phyloP scores from a whole-genome alignment of 1,284 basidiomycete genomes.

The Sparassis latifolia region DNA sequence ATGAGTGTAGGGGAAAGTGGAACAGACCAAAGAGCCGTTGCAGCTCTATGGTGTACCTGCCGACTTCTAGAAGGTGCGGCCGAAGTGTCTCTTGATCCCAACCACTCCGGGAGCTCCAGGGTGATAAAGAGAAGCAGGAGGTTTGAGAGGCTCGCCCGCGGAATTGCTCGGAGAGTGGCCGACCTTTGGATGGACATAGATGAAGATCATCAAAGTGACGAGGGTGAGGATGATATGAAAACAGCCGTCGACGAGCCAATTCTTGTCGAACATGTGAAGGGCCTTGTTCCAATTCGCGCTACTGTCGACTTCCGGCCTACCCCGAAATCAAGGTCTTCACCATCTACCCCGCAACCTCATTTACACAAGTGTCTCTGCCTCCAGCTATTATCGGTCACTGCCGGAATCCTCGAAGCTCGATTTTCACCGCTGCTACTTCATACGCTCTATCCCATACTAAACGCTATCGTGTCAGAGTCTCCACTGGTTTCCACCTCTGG shows the following conservation, averaged over 20 bases:
- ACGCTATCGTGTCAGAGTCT: conserved; percentile 69
- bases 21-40: conserved; percentile 43
- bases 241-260: conserved; percentile 24
- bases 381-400: conserved; percentile 64
- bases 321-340: conserved; percentile 17
- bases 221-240: conserved; percentile 12
- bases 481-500: conserved; percentile 66
- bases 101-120: conserved; percentile 15
- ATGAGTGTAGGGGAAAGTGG: conserved; percentile 47
- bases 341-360: conserved; percentile 32
- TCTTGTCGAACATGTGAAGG: conserved; percentile 50
- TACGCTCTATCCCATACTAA: conserved; percentile 78
- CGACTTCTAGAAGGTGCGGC: conserved; percentile 69
- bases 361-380: conserved; percentile 62
- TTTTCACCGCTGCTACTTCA: conserved; percentile 75
- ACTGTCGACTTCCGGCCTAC: conserved; percentile 33
- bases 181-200: conserved; percentile 61
- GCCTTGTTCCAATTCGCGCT: conserved; percentile 33
- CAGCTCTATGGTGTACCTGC: conserved; percentile 81
- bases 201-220: conserved; percentile 14
- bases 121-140: conserved; percentile 31
- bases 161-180: conserved; percentile 55
- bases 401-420: conserved; percentile 57
- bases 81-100: conserved; percentile 34
- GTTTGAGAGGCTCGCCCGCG: conserved; percentile 59